Evolutionary conservation across 352 stramenopile species (phyloP).

Genomic region (Globisporangium yorkense): DNA sequence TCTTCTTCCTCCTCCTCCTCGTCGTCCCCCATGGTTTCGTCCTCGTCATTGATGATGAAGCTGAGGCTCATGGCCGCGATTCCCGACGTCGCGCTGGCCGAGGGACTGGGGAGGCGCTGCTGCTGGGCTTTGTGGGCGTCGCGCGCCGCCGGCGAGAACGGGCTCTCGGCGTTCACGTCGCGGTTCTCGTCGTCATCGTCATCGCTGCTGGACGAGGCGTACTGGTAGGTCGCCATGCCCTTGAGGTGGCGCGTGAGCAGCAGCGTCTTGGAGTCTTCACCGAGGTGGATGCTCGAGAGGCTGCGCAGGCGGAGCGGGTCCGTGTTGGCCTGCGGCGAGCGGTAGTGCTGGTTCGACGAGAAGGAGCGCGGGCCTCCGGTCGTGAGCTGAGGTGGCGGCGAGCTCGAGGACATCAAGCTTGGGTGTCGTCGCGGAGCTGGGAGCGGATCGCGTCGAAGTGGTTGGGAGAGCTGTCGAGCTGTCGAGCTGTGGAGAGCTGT

Average conservation of each 20-base stretch:
- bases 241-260: slow-evolving; percentile 32
- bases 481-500: background rate
- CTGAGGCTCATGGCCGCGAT: slow-evolving; percentile 80
- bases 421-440: background rate
- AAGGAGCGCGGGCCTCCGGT: slow-evolving; percentile 30
- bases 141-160: slow-evolving; percentile 1
- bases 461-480: background rate
- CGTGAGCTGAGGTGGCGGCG: slow-evolving; percentile 19
- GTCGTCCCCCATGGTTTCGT: slow-evolving; percentile 21
- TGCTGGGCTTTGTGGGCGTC: slow-evolving; percentile 8
- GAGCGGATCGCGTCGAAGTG: slow-evolving; percentile 3
- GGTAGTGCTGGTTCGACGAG: slow-evolving; percentile 24
- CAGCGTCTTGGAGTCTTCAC: slow-evolving; percentile 28
- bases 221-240: slow-evolving; percentile 25
- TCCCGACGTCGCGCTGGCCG: slow-evolving; percentile 31
- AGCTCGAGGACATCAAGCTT: slow-evolving; percentile 38
- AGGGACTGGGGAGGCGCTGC: slow-evolving; percentile 8
- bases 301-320: slow-evolving; percentile 13
- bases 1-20: slow-evolving; percentile 18
- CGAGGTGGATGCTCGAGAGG: slow-evolving; percentile 30
- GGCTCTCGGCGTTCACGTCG: slow-evolving; percentile 9
- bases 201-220: slow-evolving; percentile 7
- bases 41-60: slow-evolving; percentile 72
- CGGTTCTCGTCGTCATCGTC: slow-evolving; percentile 31
- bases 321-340: slow-evolving; percentile 21